Base-by-base conservation (phyloP, 345 rosid species). In the Toxicodendron radicans region DNA sequence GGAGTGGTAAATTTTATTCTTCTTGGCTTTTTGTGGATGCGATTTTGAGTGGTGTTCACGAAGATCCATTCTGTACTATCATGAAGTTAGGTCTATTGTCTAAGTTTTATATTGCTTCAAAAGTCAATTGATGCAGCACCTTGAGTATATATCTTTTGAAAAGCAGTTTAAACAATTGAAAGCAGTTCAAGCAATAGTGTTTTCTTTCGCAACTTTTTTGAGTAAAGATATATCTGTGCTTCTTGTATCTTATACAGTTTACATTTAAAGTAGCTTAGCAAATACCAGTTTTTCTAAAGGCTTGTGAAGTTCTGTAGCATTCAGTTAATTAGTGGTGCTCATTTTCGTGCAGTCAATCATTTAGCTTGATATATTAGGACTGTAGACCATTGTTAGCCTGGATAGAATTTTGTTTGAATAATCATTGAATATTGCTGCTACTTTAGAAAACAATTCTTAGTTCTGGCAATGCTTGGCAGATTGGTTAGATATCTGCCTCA, bases 1-100 rank as follows among this genome's bases (percentile, higher is more conserved):
- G 99, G 99, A 92, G 99, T 70, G 97, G 99, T 95, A 81, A 80
- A 81, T 71, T 66, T 73, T 56, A 10, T 35, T 32, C 20, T 67
- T 51, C 18, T 32, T 57, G 67, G 18, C 27, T 10, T 20, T 13
- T n/a, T 64, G 32, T 20, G 11, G 46, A 16, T 33, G 21, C 48
- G 14, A 13, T 13, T 65, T 27, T 7, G 27, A 51, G n/a, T 75
- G 27, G 11, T 45, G 27, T 2, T 33, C 41, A 38, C 43, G 6
- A 38, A 38, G 43, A 38, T 0, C 8, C 24, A n/a, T 43, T 46
- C n/a, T 5, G 10, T 32, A 13, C 9, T 10, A 24, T 45, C 38
- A 6, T 48, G 23, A 58, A 58, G 23, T 58, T 58, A 2, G 62
- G 62, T 58, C 7, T 56, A 21, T 58, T 23, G 10, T 58, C 62